These are phyloP conservation scores for Metschnikowia borealis DNA, from an alignment of 805 yeast genomes.

Conservation along the genomic window DNA sequence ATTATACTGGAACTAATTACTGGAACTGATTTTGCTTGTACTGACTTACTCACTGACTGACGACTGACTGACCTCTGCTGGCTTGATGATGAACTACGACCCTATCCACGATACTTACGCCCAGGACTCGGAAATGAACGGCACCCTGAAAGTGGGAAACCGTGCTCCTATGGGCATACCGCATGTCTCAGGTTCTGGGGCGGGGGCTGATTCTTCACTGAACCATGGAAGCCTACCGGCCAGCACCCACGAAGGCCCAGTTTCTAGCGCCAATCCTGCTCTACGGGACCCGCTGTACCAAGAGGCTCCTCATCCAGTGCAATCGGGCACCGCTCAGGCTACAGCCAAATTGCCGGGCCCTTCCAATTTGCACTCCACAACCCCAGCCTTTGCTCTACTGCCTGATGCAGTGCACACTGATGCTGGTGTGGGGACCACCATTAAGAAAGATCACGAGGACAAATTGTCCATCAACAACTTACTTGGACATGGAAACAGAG, in stretches of 20 bases:
- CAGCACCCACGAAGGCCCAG: background rate
- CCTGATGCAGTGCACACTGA: background rate
- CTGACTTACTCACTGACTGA: too few relatives aligned
- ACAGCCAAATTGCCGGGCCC: background rate
- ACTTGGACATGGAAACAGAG: background rate
- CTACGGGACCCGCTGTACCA: background rate
- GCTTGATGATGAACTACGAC: slow-evolving; percentile 35
- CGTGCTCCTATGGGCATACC: background rate
- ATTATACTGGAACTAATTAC: too few relatives aligned
- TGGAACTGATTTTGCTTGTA: too few relatives aligned
- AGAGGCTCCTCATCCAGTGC: background rate
- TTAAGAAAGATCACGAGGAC: background rate
- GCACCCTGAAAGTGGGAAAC: background rate
- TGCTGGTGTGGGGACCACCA: background rate
- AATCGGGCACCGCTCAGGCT: background rate
- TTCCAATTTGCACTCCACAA: background rate
- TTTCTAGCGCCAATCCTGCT: background rate
- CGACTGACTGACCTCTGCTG: too few relatives aligned
- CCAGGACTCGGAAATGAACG: slow-evolving; percentile 2
- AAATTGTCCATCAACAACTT: slow-evolving; percentile 2
- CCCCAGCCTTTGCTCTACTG: background rate
- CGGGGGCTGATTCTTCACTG: background rate
- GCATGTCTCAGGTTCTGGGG: background rate
- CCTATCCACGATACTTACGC: slow-evolving; percentile 40
- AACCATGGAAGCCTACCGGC: background rate